Conservation (phyloP, 2,329 filamentous ascomycete species). For the Aspergillus tamarii region DNA sequence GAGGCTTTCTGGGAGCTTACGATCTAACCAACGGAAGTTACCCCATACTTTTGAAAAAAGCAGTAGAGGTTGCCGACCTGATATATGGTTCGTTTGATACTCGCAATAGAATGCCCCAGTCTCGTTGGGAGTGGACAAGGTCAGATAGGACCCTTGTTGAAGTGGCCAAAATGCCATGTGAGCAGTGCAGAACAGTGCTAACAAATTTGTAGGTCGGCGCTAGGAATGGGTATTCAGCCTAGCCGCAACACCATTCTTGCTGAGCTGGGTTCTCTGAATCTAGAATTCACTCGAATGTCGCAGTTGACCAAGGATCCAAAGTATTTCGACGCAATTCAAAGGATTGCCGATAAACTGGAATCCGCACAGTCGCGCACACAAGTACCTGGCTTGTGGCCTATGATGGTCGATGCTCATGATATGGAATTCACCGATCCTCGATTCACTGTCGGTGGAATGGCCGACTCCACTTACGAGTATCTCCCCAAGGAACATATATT, state of each 20-base stretch:
- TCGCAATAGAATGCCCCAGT: slow-evolving; percentile 86
- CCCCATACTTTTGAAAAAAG: slow-evolving; percentile 72
- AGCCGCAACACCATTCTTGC: slow-evolving; percentile 67
- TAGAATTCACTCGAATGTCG: slow-evolving; percentile 88
- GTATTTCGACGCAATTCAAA: slow-evolving; percentile 87
- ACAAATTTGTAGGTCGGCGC: slow-evolving; percentile 29
- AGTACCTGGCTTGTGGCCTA: slow-evolving; percentile 79
- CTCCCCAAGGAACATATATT: slow-evolving; percentile 54
- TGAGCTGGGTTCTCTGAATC: slow-evolving; percentile 77
- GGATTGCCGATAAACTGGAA: slow-evolving; percentile 78
- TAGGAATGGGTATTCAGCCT: slow-evolving; percentile 43
- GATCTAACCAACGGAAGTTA: slow-evolving; percentile 78
- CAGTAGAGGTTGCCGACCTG: slow-evolving; percentile 78
- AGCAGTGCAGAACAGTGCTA: slow-evolving; percentile 3
- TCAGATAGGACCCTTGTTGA: slow-evolving; percentile 33
- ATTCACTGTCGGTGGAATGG: slow-evolving; percentile 50
- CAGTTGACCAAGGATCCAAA: slow-evolving; percentile 79
- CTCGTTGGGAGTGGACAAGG: slow-evolving; percentile 79
- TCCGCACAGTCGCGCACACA: slow-evolving; percentile 71
- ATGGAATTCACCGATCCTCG: slow-evolving; percentile 34
- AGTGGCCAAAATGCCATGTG: neutral
- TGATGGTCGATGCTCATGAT: slow-evolving; percentile 64
- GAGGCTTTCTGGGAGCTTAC: slow-evolving; percentile 81
- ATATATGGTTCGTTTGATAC: slow-evolving; percentile 86
- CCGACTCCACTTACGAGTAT: slow-evolving; percentile 55